Evolutionary conservation across 1,284 basidiomycete genomes (phyloP).

Genomic region (Tilletia horrida): DNA sequence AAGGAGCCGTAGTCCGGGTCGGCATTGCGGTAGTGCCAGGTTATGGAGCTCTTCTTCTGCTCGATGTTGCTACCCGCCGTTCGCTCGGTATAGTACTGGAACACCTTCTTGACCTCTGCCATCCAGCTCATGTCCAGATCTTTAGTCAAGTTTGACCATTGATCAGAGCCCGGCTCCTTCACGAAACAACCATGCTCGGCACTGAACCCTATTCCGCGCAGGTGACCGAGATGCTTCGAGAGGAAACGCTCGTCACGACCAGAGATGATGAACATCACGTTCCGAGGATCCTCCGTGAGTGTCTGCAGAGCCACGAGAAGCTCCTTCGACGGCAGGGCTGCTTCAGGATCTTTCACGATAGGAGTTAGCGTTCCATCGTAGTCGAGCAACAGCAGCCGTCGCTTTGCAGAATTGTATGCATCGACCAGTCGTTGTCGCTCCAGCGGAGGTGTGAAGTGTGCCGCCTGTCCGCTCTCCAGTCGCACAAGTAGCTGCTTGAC

Average conservation of each 20-base stretch:
- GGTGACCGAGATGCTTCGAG: slow-evolving; percentile 82
- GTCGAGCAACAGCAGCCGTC: slow-evolving; percentile 89
- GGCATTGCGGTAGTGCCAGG: slow-evolving; percentile 91
- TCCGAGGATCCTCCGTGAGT: slow-evolving; percentile 74
- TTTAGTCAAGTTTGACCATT: slow-evolving; percentile 86
- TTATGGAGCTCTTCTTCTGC: slow-evolving; percentile 92
- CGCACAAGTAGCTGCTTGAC: slow-evolving; percentile 83
- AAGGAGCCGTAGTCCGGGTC: slow-evolving; percentile 85
- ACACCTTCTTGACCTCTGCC: slow-evolving; percentile 88
- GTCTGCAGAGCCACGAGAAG: slow-evolving; percentile 72
- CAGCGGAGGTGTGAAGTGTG: slow-evolving; percentile 81
- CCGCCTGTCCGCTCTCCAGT: slow-evolving; percentile 74
- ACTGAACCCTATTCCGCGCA: slow-evolving; percentile 78
- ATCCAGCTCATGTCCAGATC: slow-evolving; percentile 97
- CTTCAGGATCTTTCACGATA: slow-evolving; percentile 88
- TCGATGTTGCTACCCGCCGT: slow-evolving; percentile 95
- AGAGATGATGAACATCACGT: slow-evolving; percentile 94
- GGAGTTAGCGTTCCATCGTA: slow-evolving; percentile 97
- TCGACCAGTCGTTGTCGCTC: slow-evolving; percentile 65
- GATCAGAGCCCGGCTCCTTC: slow-evolving; percentile 64
- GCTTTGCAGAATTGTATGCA: slow-evolving; percentile 70
- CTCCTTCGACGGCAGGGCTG: slow-evolving; percentile 74
- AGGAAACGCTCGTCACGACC: slow-evolving; percentile 93
- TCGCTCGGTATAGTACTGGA: slow-evolving; percentile 88
- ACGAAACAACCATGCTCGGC: slow-evolving; percentile 97